Conservation (phyloP, 768 basidiomycete species). For the Suillus plorans region DNA sequence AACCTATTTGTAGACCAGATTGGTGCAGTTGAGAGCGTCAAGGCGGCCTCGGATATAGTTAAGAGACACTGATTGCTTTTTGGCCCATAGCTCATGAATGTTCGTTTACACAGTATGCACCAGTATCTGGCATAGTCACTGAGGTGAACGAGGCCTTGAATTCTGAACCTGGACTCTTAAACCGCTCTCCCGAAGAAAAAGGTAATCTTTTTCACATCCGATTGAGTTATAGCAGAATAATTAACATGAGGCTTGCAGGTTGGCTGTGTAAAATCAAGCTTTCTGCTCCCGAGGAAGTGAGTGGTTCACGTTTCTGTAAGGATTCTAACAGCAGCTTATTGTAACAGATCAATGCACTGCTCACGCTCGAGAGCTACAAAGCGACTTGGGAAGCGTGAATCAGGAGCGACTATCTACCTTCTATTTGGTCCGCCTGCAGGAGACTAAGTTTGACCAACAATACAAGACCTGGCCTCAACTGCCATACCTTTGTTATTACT, state of each 20-base stretch:
- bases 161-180: constrained; percentile 74
- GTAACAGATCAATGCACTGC: constrained; percentile 62
- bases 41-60: constrained; percentile 94
- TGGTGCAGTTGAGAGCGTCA: constrained; percentile 94
- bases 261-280: constrained; percentile 96
- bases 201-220: constrained; percentile 46
- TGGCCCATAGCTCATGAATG: constrained; percentile 12
- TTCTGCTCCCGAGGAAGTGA: constrained; percentile 73
- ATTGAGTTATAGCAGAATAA: neutral
- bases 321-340: constrained; percentile 4
- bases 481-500: constrained; percentile 14
- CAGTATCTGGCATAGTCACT: constrained; percentile 80
- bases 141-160: constrained; percentile 76
- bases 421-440: neutral
- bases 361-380: constrained; percentile 78
- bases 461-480: constrained; percentile 24
- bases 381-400: constrained; percentile 48
- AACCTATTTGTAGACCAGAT: constrained; percentile 57
- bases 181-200: constrained; percentile 82
- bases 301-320: constrained; percentile 12
- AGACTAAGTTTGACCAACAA: neutral
- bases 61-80: constrained; percentile 22
- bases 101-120: constrained; percentile 67
- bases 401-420: neutral
- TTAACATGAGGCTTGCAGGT: constrained; percentile 45